Conservation (phyloP, 495 filamentous ascomycete genomes). For the Annulohypoxylon bovei region DNA sequence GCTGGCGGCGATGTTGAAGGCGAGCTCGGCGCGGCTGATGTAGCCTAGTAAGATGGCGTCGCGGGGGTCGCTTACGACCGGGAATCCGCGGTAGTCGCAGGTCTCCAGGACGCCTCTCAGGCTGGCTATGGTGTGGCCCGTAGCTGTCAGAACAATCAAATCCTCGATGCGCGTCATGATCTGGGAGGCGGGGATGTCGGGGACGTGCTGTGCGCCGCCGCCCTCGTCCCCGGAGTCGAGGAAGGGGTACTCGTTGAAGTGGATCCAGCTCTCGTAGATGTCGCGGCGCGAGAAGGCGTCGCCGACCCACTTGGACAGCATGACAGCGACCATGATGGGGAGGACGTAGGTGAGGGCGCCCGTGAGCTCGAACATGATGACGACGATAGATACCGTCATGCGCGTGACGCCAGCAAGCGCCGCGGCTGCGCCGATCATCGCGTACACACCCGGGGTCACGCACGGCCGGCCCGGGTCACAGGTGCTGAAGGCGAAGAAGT, state of each 20-base stretch:
- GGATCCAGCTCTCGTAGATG: slow-evolving; percentile 98
- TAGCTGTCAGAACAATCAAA: slow-evolving; percentile 84
- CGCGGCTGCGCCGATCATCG: slow-evolving; percentile 96
- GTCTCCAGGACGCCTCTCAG: slow-evolving; percentile 73
- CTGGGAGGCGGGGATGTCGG: slow-evolving; percentile 82
- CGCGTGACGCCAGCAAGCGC: slow-evolving; percentile 95
- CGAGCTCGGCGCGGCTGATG: slow-evolving; percentile 90
- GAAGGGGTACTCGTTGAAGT: slow-evolving; percentile 95
- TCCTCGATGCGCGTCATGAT: slow-evolving; percentile 96
- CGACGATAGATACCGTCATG: slow-evolving; percentile 96
- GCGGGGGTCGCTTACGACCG: slow-evolving; percentile 80
- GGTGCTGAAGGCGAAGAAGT: slow-evolving; percentile 76
- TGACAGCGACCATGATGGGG: slow-evolving; percentile 99
- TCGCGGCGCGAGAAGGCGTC: slow-evolving; percentile 94
- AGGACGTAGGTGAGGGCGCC: slow-evolving; percentile 96
- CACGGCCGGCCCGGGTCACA: slow-evolving; percentile 92
- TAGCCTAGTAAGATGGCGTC: slow-evolving; percentile 86
- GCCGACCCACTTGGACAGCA: slow-evolving; percentile 98
- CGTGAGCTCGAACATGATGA: slow-evolving; percentile 99
- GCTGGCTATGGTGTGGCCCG: slow-evolving; percentile 83
- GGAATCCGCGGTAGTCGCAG: slow-evolving; percentile 90
- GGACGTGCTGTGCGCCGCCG: slow-evolving; percentile 64
- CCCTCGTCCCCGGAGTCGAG: slow-evolving; percentile 90
- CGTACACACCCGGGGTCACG: slow-evolving; percentile 93
- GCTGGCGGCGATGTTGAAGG: slow-evolving; percentile 75